A percentile compares a stretch with the other conserved stretches of the same genome.
phyloP scores from a whole-genome alignment of 345 rosid species.

The Combretum micranthum region DNA sequence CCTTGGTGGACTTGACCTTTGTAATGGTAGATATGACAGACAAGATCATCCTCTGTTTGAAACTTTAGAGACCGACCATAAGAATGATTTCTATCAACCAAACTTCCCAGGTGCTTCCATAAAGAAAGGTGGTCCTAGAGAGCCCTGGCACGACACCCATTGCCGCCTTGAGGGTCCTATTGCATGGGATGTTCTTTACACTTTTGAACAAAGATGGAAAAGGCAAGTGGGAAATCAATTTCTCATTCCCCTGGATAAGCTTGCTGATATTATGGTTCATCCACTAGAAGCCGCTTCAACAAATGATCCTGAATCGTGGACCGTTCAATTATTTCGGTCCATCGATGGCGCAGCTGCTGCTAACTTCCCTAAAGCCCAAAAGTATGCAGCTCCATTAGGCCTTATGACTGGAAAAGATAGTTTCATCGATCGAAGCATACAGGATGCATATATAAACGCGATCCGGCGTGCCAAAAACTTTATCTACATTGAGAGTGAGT shows the following conservation, averaged over 20 bases:
- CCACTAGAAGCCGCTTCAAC: conserved; percentile 18
- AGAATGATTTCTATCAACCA: conserved; percentile 77
- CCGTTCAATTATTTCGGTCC: conserved; percentile 64
- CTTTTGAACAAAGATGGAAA: conserved; percentile 87
- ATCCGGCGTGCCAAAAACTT: conserved; percentile 71
- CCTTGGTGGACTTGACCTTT: conserved; percentile 86
- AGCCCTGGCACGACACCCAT: conserved; percentile 96
- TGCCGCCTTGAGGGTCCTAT: conserved; percentile 82
- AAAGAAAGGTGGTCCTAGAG: conserved; percentile 79
- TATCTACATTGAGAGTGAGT: conserved; percentile 81
- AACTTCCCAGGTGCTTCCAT: conserved; percentile 56
- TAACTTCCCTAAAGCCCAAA: conserved; percentile 30
- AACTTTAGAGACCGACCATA: conserved; percentile 44
- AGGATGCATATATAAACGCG: conserved; percentile 73
- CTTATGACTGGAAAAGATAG: conserved; percentile 47
- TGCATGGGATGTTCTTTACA: conserved; percentile 86
- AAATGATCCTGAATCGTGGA: conserved; percentile 39
- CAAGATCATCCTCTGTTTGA: conserved; percentile 59
- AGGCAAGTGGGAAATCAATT: conserved; percentile 35
- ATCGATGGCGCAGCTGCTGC: conserved; percentile 46
- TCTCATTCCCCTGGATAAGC: conserved; percentile 22
- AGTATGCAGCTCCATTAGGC: conserved; percentile 35
- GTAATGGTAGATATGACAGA: conserved; percentile 77
- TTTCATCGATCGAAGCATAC: conserved; percentile 69
- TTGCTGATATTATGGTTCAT: conserved; percentile 6